These are phyloP conservation scores for Penicillium paneum DNA, from an alignment of 2,329 filamentous ascomycete species.

Conservation along the genomic window DNA sequence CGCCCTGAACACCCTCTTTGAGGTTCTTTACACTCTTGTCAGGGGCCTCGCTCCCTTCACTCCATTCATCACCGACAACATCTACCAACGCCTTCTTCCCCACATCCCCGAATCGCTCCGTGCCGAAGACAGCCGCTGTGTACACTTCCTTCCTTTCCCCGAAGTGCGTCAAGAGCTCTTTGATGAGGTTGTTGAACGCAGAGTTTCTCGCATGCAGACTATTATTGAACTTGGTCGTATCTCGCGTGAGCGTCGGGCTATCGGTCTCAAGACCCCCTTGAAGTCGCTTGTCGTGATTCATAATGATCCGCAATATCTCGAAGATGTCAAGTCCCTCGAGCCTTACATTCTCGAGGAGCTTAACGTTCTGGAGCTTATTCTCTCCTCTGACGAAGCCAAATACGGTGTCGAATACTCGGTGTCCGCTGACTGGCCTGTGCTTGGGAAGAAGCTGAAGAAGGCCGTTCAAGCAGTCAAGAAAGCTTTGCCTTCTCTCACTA, in stretches of 20 bases:
- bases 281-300: constrained; percentile 89
- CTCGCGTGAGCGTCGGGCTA: constrained; percentile 76
- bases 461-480: constrained; percentile 89
- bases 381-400: constrained; percentile 81
- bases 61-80: constrained; percentile 91
- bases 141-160: constrained; percentile 90
- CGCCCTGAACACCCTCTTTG: constrained; percentile 89
- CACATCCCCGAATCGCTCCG: constrained; percentile 72
- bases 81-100: constrained; percentile 78
- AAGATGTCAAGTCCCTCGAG: constrained; percentile 80
- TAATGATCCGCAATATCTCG: constrained; percentile 74
- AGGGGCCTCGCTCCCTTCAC: constrained; percentile 90
- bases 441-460: constrained; percentile 97
- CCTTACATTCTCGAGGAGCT: constrained; percentile 89
- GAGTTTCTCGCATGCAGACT: constrained; percentile 86
- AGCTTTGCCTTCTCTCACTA: constrained; percentile 73
- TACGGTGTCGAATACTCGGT: constrained; percentile 93
- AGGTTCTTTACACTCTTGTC: constrained; percentile 85
- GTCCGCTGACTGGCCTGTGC: constrained; percentile 83
- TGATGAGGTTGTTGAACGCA: constrained; percentile 78
- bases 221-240: constrained; percentile 89
- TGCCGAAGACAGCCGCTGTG: constrained; percentile 73
- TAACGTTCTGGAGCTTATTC: constrained; percentile 79
- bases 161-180: constrained; percentile 86
- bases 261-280: constrained; percentile 86